Evolutionary conservation across 2,329 filamentous ascomycete species (phyloP), one percentile per base, ranked within the genome.

Genomic region (Cladosporium sp.): DNA sequence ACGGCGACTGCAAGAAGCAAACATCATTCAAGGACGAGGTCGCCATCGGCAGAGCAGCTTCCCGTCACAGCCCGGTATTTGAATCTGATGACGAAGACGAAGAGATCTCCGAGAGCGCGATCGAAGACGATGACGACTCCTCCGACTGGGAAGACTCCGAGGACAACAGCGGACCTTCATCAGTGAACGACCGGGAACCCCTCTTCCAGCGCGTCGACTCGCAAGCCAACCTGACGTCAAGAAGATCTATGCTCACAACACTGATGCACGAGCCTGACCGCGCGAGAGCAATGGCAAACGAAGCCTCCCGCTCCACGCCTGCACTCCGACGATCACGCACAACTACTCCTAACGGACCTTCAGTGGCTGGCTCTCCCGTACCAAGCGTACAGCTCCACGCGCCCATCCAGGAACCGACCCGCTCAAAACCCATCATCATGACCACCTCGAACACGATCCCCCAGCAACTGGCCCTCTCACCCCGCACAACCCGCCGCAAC

Each of bases 151-250:
- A 87, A 58, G 78, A 80, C 43, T 80, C 82, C 41, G 82, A 81
- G 54, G 82, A 87, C 18, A 88, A 95, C 61, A 93, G 87, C 66
- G 87, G 85, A 53, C 86, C 87, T 60, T 88, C 88, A 1, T 95
- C 88, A 66, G 79, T 90, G 48, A 66, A 65, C 52, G 87, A 93
- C 56, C 40, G 48, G 1, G 84, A 82, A 64, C 80, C 82, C 16
- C 77, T 89, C 62, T 98, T 98, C 78, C 84, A 91, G 69, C 86
- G 93, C 8, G 90, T 97, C 45, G 89, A 95, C 68, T 96, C 91
- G 38, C 84, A 84, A 68, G 83, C 85, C 7, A 89, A 95, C 65
- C 77, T 97, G 22, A 85, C 87, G 2, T 95, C 92, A 1, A 84
- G 88, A 45, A 85, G 87, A 46, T 97, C 92, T 2, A 81, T 97